Percentiles rank a stretch among this genome's conserved stretches.
Evolutionary conservation across 306 rosid genomes (phyloP).

Genomic region (Mucuna pruriens): DNA sequence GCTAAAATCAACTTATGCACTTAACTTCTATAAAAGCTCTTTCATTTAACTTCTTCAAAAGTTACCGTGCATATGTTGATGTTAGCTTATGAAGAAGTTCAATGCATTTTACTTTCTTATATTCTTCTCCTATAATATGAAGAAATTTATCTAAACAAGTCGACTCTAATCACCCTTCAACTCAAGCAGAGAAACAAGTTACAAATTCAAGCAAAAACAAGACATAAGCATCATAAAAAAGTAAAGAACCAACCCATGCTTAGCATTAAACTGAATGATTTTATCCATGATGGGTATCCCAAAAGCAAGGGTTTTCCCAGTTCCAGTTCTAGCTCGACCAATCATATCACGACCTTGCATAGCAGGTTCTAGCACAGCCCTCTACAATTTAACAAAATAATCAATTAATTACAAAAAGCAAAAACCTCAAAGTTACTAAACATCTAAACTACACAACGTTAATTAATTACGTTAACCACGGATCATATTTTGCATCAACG

Average conservation of each 20-base stretch:
- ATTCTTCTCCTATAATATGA: too few species aligned
- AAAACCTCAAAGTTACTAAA: slow-evolving; percentile 4
- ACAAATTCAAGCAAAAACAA: not conserved
- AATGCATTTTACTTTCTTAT: too few species aligned
- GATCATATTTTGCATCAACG: not conserved
- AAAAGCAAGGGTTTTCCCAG: slow-evolving; percentile 98
- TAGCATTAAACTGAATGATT: slow-evolving; percentile 75
- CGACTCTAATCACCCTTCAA: too few species aligned
- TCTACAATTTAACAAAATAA: slow-evolving; percentile 47
- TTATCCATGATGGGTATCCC: slow-evolving; percentile 94
- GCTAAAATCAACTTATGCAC: too few species aligned
- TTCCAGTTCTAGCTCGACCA: slow-evolving; percentile 98
- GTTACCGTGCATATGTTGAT: too few species aligned
- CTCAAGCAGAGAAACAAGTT: slow-evolving; percentile 14
- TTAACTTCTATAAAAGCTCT: too few species aligned
- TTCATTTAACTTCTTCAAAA: too few species aligned
- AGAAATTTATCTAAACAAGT: too few species aligned
- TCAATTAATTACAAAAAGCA: not conserved
- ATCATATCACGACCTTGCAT: slow-evolving; percentile 99
- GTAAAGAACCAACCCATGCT: slow-evolving; percentile 69
- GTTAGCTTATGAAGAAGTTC: too few species aligned
- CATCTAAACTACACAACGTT: not conserved
- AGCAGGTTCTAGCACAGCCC: slow-evolving; percentile 96
- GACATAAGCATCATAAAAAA: not conserved
- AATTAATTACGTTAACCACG: not conserved